Evolutionary conservation across 1,284 basidiomycete species (phyloP).

Genomic region (Cutaneotrichosporon spelunceum): DNA sequence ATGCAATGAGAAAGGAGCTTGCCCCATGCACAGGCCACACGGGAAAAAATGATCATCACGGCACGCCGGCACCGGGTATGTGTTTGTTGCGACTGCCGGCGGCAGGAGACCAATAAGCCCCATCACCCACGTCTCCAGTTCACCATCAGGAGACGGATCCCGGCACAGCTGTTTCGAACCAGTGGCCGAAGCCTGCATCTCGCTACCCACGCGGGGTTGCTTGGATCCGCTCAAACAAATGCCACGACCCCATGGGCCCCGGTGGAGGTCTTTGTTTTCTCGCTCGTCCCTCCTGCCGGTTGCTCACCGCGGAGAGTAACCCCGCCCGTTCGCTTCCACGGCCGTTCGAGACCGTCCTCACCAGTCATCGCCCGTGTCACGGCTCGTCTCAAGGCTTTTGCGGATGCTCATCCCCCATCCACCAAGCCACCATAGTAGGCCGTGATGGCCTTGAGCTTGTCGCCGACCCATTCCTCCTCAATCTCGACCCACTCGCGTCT

Average conservation of each 20-base stretch:
- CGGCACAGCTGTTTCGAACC: neutral
- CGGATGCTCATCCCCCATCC: neutral
- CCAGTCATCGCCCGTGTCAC: neutral
- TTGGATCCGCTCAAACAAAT: neutral
- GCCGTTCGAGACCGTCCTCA: neutral
- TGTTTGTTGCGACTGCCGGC: neutral
- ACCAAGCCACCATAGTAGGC: constrained; percentile 55
- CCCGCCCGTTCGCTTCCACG: neutral
- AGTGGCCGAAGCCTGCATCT: neutral
- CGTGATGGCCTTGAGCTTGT: constrained; percentile 56
- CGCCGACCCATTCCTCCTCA: constrained; percentile 57
- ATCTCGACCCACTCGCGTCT: constrained; percentile 48
- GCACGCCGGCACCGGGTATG: neutral
- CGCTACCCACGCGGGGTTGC: neutral
- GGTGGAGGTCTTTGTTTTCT: neutral
- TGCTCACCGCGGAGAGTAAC: neutral
- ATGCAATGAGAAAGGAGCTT: no score
- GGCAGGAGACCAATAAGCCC: neutral
- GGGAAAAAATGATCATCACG: neutral
- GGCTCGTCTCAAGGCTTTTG: neutral
- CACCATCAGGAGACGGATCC: neutral
- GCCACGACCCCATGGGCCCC: neutral
- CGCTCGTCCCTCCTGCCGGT: neutral
- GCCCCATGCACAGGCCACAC: neutral
- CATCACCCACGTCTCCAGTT: neutral